phyloP scores from a whole-genome alignment of 2,329 filamentous ascomycete genomes.

The Penicillium griseofulvum region DNA sequence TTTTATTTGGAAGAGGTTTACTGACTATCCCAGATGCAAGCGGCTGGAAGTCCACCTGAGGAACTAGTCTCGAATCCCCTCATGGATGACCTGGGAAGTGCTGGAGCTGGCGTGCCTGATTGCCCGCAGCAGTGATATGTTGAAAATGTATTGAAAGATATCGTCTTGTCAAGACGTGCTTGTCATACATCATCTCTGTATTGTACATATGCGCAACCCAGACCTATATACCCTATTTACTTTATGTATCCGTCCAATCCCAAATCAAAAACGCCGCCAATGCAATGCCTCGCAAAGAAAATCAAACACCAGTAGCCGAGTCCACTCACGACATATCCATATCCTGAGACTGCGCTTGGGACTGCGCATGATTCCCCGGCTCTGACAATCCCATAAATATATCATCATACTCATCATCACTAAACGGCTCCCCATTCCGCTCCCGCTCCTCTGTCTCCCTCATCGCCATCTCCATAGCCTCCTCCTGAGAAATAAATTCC shows the following conservation, averaged over 20 bases:
- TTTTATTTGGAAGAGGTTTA: slow-evolving; percentile 1
- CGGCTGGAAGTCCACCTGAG: slow-evolving; percentile 80
- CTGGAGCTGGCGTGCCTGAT: slow-evolving; percentile 53
- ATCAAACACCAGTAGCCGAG: slow-evolving; percentile 8
- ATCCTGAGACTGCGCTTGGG: slow-evolving; percentile 28
- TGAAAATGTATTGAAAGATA: slow-evolving; percentile 1
- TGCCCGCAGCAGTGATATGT: slow-evolving; percentile 59
- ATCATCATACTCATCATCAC: slow-evolving; percentile 61
- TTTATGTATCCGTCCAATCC: background rate
- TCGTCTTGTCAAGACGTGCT: background rate
- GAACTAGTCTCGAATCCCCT: slow-evolving; percentile 66
- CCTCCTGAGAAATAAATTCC: slow-evolving; percentile 37
- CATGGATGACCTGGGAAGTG: slow-evolving; percentile 73
- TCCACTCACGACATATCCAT: slow-evolving; percentile 41
- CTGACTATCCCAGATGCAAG: slow-evolving; percentile 76
- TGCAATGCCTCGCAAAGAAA: slow-evolving; percentile 13
- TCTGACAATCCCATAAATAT: slow-evolving; percentile 65
- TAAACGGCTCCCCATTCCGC: slow-evolving; percentile 21
- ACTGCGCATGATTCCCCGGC: slow-evolving; percentile 11
- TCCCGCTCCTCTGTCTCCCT: slow-evolving; percentile 14
- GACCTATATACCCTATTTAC: slow-evolving; percentile 35
- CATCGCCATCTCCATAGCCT: slow-evolving; percentile 34
- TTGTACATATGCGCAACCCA: slow-evolving; percentile 29
- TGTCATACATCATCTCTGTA: slow-evolving; percentile 17
- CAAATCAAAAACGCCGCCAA: slow-evolving; percentile 14